These are phyloP conservation scores for Tulasnella sp. DNA, from an alignment of 768 basidiomycete species.

Conservation along the genomic window DNA sequence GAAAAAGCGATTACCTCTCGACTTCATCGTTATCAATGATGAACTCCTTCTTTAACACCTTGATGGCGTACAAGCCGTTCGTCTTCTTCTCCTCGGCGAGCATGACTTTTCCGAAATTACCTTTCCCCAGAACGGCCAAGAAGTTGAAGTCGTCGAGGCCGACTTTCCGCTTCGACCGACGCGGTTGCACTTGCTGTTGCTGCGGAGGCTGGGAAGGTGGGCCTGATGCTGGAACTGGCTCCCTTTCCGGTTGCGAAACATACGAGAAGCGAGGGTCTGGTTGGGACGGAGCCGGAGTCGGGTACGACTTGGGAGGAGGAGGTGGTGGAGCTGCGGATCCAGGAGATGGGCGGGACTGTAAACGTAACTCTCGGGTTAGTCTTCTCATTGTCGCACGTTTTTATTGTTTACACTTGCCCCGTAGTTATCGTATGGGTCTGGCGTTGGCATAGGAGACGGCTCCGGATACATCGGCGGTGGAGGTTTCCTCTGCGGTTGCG, in stretches of 20 bases:
- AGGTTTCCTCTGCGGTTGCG: slow-evolving; percentile 19
- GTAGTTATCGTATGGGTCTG: background rate
- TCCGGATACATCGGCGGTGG: slow-evolving; percentile 10
- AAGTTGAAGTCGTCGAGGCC: slow-evolving; percentile 99
- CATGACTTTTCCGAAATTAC: slow-evolving; percentile 99
- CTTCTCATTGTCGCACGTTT: background rate
- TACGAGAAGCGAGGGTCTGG: slow-evolving; percentile 18
- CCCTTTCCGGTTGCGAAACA: slow-evolving; percentile 7
- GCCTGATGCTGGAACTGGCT: slow-evolving; percentile 6
- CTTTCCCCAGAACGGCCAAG: slow-evolving; percentile 94
- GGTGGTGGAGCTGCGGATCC: slow-evolving; percentile 18
- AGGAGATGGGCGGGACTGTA: background rate
- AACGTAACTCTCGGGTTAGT: background rate
- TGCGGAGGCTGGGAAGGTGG: slow-evolving; percentile 22
- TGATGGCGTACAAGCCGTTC: slow-evolving; percentile 89
- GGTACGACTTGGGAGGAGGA: slow-evolving; percentile 11
- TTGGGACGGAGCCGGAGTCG: slow-evolving; percentile 19
- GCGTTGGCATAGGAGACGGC: background rate
- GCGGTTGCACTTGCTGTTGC: slow-evolving; percentile 24
- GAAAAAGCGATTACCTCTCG: slow-evolving; percentile 57
- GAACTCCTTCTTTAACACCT: slow-evolving; percentile 99
- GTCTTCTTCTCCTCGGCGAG: slow-evolving; percentile 95
- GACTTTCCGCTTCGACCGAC: slow-evolving; percentile 53
- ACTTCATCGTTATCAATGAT: slow-evolving; percentile 99
- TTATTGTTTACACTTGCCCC: background rate